Conservation (phyloP, 306 rosid genomes). For the Sphenostylis stenocarpa region DNA sequence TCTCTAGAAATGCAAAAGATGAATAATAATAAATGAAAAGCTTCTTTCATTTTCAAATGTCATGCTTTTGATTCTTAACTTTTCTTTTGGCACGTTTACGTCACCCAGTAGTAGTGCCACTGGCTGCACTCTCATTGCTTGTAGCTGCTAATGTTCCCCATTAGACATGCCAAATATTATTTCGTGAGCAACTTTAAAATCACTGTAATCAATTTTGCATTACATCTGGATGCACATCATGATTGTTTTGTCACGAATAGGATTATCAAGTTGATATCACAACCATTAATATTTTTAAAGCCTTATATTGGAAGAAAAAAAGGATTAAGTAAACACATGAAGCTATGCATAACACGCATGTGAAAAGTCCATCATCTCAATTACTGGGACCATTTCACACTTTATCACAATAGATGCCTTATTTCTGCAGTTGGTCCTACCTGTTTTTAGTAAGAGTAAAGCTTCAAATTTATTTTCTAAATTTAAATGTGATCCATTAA, state of each 20-base stretch:
- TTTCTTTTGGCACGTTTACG: slow-evolving; percentile 21
- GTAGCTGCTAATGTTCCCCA: slow-evolving; percentile 25
- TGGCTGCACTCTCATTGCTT: slow-evolving; percentile 25
- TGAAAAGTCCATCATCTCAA: not conserved
- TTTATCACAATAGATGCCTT: not conserved
- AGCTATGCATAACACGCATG: not conserved
- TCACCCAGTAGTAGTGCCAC: slow-evolving; percentile 25
- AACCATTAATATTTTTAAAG: not conserved
- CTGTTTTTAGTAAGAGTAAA: not conserved
- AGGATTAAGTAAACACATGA: not conserved
- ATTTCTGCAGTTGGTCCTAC: not conserved
- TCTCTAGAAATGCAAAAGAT: slow-evolving; percentile 15
- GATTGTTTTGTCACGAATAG: slow-evolving; percentile 19
- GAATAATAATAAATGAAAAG: slow-evolving; percentile 20
- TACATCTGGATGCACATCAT: slow-evolving; percentile 35
- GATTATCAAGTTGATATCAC: not conserved
- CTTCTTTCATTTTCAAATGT: slow-evolving; percentile 21
- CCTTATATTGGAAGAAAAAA: not conserved
- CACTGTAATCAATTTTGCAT: slow-evolving; percentile 13
- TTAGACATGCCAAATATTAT: slow-evolving; percentile 29
- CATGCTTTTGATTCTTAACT: slow-evolving; percentile 24
- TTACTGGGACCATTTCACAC: not conserved
- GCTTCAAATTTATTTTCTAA: not conserved
- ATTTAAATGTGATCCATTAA: not conserved
- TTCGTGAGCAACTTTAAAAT: slow-evolving; percentile 6